Percentiles rank a stretch among this genome's conserved stretches.
Conservation (phyloP, 2,329 filamentous ascomycete species). For the Aureobasidium sp. region DNA sequence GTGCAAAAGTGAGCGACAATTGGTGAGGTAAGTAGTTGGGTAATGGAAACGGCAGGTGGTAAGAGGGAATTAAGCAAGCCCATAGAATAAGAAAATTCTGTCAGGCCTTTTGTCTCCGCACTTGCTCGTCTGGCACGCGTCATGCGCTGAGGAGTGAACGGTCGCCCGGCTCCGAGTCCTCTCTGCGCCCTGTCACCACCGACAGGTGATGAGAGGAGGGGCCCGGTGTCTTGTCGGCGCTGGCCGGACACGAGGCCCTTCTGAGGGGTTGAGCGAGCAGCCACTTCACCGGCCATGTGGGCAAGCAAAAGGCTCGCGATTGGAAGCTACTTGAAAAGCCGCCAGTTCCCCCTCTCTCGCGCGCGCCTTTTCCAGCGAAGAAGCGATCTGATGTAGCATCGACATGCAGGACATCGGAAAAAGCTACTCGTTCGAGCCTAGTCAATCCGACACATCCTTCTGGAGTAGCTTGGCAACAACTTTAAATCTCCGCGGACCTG, state of each 20-base stretch:
- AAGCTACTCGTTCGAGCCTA: background rate
- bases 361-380: background rate
- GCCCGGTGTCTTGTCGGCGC: conserved; percentile 9
- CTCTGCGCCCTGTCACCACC: conserved; percentile 4
- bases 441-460: background rate
- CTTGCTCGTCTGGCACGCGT: conserved; percentile 4
- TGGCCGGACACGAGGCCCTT: background rate
- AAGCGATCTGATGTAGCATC: conserved; percentile 6
- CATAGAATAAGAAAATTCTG: conserved; percentile 14
- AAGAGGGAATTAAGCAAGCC: conserved; percentile 15
- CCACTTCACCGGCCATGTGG: conserved; percentile 3
- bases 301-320: background rate
- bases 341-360: background rate
- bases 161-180: conserved; percentile 11
- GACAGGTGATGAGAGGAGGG: conserved; percentile 1
- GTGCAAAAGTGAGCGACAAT: conserved; percentile 24
- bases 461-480: conserved; percentile 9
- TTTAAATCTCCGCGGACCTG: conserved; percentile 13
- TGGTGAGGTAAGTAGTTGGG: conserved; percentile 42
- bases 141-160: conserved; percentile 9
- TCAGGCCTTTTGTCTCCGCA: conserved; percentile 8
- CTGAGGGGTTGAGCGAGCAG: background rate
- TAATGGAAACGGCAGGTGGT: conserved; percentile 34
- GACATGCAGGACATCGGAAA: conserved; percentile 4
- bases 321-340: conserved; percentile 6